These are phyloP conservation scores for Avena insularis DNA, from an alignment of 176 grass and related monocot species.

Conservation along the genomic window DNA sequence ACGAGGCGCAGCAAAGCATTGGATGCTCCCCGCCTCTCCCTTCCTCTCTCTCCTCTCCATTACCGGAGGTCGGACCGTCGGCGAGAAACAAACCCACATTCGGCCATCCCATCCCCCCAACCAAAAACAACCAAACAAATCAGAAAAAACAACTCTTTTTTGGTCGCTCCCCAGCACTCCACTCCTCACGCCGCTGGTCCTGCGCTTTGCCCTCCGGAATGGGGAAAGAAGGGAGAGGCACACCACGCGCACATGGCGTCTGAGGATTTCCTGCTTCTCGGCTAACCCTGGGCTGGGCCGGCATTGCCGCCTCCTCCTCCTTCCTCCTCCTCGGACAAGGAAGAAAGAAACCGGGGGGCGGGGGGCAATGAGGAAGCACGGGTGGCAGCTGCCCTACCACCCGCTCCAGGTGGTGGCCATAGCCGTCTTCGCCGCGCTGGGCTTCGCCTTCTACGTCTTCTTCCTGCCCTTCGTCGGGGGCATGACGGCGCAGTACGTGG, in stretches of 20 bases:
- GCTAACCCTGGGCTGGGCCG: slow-evolving; percentile 10
- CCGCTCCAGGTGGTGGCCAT: slow-evolving; percentile 98
- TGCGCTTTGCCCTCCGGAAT: slow-evolving; percentile 5
- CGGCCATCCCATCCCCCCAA: not conserved
- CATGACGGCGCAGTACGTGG: slow-evolving; percentile 61
- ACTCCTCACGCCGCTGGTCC: not conserved
- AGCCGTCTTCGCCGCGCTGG: slow-evolving; percentile 88
- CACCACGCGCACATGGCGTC: not conserved
- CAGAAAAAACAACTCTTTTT: not conserved
- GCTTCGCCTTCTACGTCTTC: slow-evolving; percentile 98
- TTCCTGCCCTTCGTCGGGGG: slow-evolving; percentile 89
- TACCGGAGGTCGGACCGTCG: not conserved
- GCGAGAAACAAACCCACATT: not conserved
- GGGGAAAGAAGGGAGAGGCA: slow-evolving; percentile 9
- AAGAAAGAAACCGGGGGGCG: not conserved
- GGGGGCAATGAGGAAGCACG: slow-evolving; percentile 91
- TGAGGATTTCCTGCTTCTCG: not conserved
- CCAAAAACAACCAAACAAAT: not conserved
- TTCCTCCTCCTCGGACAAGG: not conserved
- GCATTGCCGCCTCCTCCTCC: not conserved
- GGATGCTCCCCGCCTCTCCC: slow-evolving; percentile 33
- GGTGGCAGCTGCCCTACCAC: slow-evolving; percentile 98
- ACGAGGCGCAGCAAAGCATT: slow-evolving; percentile 31
- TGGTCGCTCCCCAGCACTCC: slow-evolving; percentile 17
- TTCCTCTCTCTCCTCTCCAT: slow-evolving; percentile 8